Base-by-base conservation (phyloP, 371 early-diverging fungal genomes). In the Mucor ambiguus region DNA sequence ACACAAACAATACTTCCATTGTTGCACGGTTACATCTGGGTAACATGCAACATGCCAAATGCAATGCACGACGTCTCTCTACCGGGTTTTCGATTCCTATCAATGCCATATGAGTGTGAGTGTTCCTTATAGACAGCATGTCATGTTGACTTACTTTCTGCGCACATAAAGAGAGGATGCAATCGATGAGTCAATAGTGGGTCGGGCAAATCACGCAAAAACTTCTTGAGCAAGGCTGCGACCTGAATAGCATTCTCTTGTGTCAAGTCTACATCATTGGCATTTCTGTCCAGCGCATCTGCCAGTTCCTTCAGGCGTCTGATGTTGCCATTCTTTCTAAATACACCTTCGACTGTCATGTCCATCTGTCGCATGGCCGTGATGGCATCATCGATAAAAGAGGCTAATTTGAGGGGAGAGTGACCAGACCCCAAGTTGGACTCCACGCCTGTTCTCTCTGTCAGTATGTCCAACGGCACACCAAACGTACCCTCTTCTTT, bases 311-410 rank as follows among this genome's bases (percentile, higher is more conserved):
- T 93, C 38, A 97, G 77, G 30, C 92, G 74, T 61, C 93, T 81
- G 67, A 97, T 96, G 71, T 98, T 97, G 20, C 98, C 98, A 69
- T 96, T 98, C 78, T 96, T 97, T 61, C 98, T 85, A 84, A 98
- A 98, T 3, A 97, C 89, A 18, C 98, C 98, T 75, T 98, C 98
- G 14, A 93, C 89, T 0, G 91, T 83, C 87, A 98, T 87, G 72
- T 97, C 94, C 92, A 74, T 95, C 37, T 85, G 80, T 35, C 87
- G 82, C 84, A 98, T 82, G 8, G 90, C 88, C 0, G 86, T 84
- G 62, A 96, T 91, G 65, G 92, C 87, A 64, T 87, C 83, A 61
- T 97, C 96, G 43, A 98, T 83, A 75, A 97, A 92, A 52, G 86
- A 79, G 28, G 98, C 96, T 28, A 98, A 86, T 20, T 88, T 85